Percentiles rank a stretch among this genome's conserved stretches.
These are phyloP conservation scores for Helichrysum umbraculigerum DNA, from an alignment of 129 eudicot species.

Conservation along the genomic window DNA sequence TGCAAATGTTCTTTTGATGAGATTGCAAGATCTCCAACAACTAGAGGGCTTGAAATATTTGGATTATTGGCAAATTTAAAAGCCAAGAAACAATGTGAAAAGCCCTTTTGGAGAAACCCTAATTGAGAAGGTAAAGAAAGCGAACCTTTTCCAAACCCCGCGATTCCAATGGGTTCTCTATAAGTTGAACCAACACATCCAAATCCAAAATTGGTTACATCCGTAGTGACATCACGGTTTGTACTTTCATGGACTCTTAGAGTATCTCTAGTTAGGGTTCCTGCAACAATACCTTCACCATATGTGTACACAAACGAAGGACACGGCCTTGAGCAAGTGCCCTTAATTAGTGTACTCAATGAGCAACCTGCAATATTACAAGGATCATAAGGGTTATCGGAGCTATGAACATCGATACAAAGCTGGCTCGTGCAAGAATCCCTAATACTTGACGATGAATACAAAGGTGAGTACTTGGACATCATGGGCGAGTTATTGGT, in stretches of 20 bases:
- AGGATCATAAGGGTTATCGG: conserved; percentile 60
- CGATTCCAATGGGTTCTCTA: conserved; percentile 77
- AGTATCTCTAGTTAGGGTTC: conserved; percentile 61
- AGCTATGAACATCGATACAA: conserved; percentile 63
- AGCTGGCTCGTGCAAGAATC: conserved; percentile 60
- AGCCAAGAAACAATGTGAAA: conserved; percentile 83
- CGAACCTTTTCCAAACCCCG: conserved; percentile 71
- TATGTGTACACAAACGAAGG: conserved; percentile 82
- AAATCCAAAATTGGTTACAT: conserved; percentile 47
- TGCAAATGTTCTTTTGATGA: conserved; percentile 57
- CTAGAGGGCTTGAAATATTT: conserved; percentile 62
- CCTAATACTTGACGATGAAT: conserved; percentile 51
- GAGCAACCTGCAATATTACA: conserved; percentile 69
- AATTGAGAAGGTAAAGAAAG: conserved; percentile 77
- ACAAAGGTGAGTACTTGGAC: conserved; percentile 56
- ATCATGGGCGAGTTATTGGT: conserved; percentile 38
- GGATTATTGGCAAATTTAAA: conserved; percentile 82
- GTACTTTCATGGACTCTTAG: conserved; percentile 50
- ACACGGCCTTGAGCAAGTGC: conserved; percentile 65
- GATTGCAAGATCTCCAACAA: conserved; percentile 74
- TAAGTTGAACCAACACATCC: conserved; percentile 67
- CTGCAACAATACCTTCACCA: conserved; percentile 64
- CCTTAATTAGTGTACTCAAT: conserved; percentile 48
- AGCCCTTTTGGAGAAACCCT: conserved; percentile 75
- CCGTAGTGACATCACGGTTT: conserved; percentile 32